Evolutionary conservation across 495 filamentous ascomycete genomes (phyloP).

Genomic region (Tuber brumale): DNA sequence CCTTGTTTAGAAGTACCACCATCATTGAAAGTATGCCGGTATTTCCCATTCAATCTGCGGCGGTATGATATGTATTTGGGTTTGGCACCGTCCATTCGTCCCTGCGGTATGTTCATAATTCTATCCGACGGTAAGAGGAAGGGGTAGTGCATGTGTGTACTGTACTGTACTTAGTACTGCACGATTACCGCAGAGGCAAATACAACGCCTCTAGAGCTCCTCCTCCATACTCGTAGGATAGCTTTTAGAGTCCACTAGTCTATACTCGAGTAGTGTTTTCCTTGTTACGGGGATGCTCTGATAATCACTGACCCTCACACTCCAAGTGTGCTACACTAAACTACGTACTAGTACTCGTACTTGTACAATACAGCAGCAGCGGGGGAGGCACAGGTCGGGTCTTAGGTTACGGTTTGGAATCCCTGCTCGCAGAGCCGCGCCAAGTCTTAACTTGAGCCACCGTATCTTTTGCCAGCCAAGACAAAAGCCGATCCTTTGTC

Average conservation of each 20-base stretch:
- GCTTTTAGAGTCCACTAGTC: background rate
- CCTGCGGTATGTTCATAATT: background rate
- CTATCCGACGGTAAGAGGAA: background rate
- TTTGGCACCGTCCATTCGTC: too few species aligned
- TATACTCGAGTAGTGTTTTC: background rate
- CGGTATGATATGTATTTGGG: background rate
- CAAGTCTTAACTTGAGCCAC: background rate
- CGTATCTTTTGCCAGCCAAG: background rate
- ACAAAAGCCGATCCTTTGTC: background rate
- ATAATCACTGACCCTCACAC: background rate
- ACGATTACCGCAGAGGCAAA: background rate
- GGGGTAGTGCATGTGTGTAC: background rate
- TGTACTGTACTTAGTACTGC: too few species aligned
- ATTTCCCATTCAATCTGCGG: background rate
- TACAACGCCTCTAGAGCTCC: background rate
- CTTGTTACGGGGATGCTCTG: background rate
- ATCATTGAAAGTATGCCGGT: background rate
- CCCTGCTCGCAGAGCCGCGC: background rate
- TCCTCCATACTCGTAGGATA: background rate
- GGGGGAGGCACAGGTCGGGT: background rate
- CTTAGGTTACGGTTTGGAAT: background rate
- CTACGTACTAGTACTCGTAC: too few species aligned
- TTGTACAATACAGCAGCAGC: too few species aligned
- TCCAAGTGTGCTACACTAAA: background rate
- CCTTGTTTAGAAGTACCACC: background rate